Evolutionary conservation across 148 eudicot species (phyloP), one percentile per base, ranked within the genome.

Genomic region (Rhododendron molle): DNA sequence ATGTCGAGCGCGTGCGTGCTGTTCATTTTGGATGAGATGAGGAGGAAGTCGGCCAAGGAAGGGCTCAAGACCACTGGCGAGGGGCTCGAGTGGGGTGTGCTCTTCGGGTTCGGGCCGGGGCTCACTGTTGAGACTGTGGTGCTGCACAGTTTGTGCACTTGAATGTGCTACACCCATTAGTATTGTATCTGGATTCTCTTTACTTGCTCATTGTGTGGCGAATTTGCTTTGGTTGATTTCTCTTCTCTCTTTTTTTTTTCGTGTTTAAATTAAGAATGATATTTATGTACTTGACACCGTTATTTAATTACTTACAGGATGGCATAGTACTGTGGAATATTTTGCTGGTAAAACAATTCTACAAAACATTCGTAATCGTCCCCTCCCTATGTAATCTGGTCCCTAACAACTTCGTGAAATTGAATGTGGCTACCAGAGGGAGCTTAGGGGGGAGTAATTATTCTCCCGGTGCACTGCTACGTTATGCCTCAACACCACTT

Each of bases 71-170:
- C 91, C 65, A 84, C 87, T 3, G 91, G 91, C 0, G 90, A 90
- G 26, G 91, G 91, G 84, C 87, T 90, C 11, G 91, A 90, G 12
- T 90, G 91, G 89, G 91, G 91, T 0, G 89, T 89, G 26, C 83
- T 89, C 18, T 89, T 89, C 23, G 89, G 91, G 87, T 90, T 90
- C 18, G 91, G 89, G 50, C 90, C 88, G 3, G 90, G 91, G 71
- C 90, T 90, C 69, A 90, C 91, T n/a, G 91, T 88, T 34, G 91
- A 88, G 88, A 90, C 90, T 6, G 91, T 90, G 46, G 91, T 90
- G 69, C 87, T 90, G 16, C 90, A 90, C 2, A 84, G 90, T 15
- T 67, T 85, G 71, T 26, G 58, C 76, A n/a, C 58, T 67, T 83
- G 49, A 44, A 14, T 8, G 28, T 30, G 77, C 43, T 54, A 16